These are phyloP conservation scores for Rhizophagus sp. DNA, from an alignment of 192 early-diverging fungal species.

Conservation along the genomic window DNA sequence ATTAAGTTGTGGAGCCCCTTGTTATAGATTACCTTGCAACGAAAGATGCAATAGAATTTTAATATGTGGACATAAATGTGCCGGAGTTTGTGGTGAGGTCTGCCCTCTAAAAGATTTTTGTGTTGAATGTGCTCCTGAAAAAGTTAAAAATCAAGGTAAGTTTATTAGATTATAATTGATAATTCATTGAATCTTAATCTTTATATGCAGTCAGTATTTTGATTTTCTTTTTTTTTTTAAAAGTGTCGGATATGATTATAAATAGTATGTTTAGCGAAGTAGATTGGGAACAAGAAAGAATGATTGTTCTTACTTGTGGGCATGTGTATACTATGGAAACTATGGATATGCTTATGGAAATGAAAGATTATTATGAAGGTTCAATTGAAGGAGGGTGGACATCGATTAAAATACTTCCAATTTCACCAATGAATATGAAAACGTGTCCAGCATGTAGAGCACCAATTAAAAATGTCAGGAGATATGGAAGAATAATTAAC, in stretches of 20 bases:
- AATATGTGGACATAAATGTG: conserved; percentile 53
- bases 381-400: neutral
- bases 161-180: neutral
- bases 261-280: neutral
- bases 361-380: conserved; percentile 43
- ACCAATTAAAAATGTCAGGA: neutral
- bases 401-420: neutral
- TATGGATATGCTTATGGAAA: conserved; percentile 51
- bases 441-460: conserved; percentile 17
- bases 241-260: no score
- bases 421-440: neutral
- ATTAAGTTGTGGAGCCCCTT: conserved; percentile 58
- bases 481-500: conserved; percentile 27
- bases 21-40: conserved; percentile 58
- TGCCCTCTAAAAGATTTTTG: conserved; percentile 39
- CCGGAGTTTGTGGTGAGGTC: conserved; percentile 49
- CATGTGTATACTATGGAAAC: conserved; percentile 54
- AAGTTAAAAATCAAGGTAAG: conserved; percentile 23
- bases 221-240: no score
- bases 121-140: conserved; percentile 36
- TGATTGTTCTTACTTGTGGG: conserved; percentile 51
- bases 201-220: no score
- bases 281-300: conserved; percentile 44
- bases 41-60: conserved; percentile 44
- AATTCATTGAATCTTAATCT: no score